phyloP scores from a whole-genome alignment of 2,329 filamentous ascomycete genomes.

The Shiraia sp. region DNA sequence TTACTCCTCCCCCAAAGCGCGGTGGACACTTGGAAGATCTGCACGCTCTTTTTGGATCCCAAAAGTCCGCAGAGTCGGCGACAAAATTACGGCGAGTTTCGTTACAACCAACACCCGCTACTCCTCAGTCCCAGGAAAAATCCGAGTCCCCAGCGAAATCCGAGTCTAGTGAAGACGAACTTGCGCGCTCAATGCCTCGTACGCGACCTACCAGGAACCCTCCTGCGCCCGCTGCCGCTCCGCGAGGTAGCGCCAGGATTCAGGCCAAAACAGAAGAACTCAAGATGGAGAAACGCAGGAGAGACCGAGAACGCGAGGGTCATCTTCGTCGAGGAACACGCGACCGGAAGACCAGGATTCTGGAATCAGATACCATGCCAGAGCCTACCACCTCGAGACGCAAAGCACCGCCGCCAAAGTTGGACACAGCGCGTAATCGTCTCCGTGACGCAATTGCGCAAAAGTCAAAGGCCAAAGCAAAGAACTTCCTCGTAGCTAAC shows the following conservation, averaged over 20 bases:
- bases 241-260: constrained; percentile 8
- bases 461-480: constrained; percentile 49
- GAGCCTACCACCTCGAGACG: constrained; percentile 9
- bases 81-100: constrained; percentile 32
- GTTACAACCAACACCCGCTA: constrained; percentile 4
- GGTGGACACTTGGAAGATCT: constrained; percentile 27
- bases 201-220: background rate
- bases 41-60: constrained; percentile 36
- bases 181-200: constrained; percentile 10
- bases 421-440: constrained; percentile 45
- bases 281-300: constrained; percentile 39
- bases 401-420: constrained; percentile 22
- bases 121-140: background rate
- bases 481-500: constrained; percentile 52
- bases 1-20: constrained; percentile 26
- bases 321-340: constrained; percentile 27
- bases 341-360: constrained; percentile 29
- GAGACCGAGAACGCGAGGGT: constrained; percentile 11
- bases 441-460: constrained; percentile 49
- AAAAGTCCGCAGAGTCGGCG: constrained; percentile 34
- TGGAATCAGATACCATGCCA: constrained; percentile 36
- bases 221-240: background rate
- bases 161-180: constrained; percentile 29
- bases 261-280: constrained; percentile 25
- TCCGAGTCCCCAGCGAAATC: constrained; percentile 1